Evolutionary conservation across 805 yeast genomes (phyloP).

Genomic region (Groenewaldozyma salmanticensis): DNA sequence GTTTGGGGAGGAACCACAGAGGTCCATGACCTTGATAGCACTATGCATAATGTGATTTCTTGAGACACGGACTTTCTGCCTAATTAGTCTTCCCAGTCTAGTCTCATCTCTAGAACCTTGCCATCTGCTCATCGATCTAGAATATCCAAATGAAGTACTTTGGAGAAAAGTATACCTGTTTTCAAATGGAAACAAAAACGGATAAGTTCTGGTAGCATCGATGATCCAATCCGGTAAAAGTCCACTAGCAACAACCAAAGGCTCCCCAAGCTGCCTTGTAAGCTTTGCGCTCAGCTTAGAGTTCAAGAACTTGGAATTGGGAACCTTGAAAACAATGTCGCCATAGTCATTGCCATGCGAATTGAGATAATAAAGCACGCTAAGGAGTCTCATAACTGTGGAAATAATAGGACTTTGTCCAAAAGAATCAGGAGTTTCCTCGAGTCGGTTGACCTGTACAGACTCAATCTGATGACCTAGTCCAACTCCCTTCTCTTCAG

Average conservation of each 20-base stretch:
- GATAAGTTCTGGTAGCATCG: conserved; percentile 58
- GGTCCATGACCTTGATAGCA: conserved; percentile 66
- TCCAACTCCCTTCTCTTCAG: conserved; percentile 8
- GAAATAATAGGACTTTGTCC: conserved; percentile 15
- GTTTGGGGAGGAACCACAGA: conserved; percentile 72
- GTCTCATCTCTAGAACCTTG: conserved; percentile 26
- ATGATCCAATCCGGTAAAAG: conserved; percentile 80
- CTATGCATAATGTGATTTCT: conserved; percentile 62
- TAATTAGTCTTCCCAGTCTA: conserved; percentile 56
- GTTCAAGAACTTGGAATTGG: conserved; percentile 43
- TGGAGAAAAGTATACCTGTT: conserved; percentile 69
- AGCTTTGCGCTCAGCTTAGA: conserved; percentile 79
- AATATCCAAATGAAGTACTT: conserved; percentile 85
- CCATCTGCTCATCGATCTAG: conserved; percentile 75
- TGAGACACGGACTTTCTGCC: conserved; percentile 73
- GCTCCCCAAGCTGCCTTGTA: conserved; percentile 81
- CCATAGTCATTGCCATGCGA: conserved; percentile 14
- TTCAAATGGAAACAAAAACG: conserved; percentile 79
- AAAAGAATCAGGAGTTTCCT: conserved; percentile 17
- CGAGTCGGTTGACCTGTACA: conserved; percentile 13
- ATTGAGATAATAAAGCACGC: conserved; percentile 21
- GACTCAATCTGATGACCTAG: conserved; percentile 13
- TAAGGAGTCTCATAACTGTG: conserved; percentile 18
- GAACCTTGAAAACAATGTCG: conserved; percentile 6
- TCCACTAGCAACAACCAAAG: conserved; percentile 77